Base-by-base conservation (phyloP, 1,284 basidiomycete species). In the Trichosporon ovoides region DNA sequence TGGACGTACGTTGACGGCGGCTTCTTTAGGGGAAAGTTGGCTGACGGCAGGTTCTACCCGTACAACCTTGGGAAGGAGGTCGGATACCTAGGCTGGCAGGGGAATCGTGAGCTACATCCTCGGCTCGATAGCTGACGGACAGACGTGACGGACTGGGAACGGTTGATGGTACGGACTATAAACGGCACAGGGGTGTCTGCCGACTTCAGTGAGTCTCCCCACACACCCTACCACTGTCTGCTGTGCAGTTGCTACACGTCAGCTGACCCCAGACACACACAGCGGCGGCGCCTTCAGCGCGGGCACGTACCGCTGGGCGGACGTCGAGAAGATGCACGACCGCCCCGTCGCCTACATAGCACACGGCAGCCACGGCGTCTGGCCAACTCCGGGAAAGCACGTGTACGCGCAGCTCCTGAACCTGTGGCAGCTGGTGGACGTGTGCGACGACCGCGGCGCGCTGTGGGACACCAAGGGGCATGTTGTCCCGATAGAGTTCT, bases 131-230 rank as follows among this genome's bases (percentile, higher is more conserved):
- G 50, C 59, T 59, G 52, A 57, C 46, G 13, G 9, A 0, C 55
- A 74, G 73, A 76, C 55, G 68, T 77, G 4, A 66, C 66, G 0
- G 74, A 76, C 57, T 76, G 74, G 73, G 74, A 76, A 62, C 67
- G 65, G 36, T 52, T 77, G 7, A 62, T 68, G 12, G 59, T 77
- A 20, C 61, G 74, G 5, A 75, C 74, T 0, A 53, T 73, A 24
- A 70, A 77, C 56, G 73, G 73, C 2, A 63, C 62, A 12, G 66
- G 71, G 0, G 58, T 67, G 14, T 70, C 70, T 1, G 73, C 66
- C 2, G 75, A 77, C 55, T 77, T 69, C 48, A 69, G 73, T 75
- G 49, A 57, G 71, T 59, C 11, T n/a, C n/a, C 19, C 34, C 9
- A 16, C 11, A 13, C 14, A 16, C 18, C 11, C 36, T 19, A 14